Evolutionary conservation across 2,329 filamentous ascomycete genomes (phyloP), one percentile per base, ranked within the genome.

Genomic region (Coleophoma cylindrospora): DNA sequence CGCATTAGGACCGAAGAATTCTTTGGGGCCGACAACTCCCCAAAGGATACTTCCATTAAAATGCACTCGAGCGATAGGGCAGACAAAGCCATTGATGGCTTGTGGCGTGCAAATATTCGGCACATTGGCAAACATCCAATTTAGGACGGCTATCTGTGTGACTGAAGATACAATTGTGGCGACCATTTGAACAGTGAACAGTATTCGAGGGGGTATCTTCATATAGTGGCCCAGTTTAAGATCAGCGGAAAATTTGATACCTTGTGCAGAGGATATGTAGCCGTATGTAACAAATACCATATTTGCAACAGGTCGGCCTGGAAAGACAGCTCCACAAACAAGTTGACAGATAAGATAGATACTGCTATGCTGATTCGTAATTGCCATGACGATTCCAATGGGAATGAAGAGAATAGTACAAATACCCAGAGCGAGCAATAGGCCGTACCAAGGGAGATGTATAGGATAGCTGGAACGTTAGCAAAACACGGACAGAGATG

Each of bases 261-360:
- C 90, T 70, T 95, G 90, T 0, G 89, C 87, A 0, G 87, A 91
- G 4, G 87, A 91, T 63, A 94, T 94, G 68, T 94, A 95, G 54
- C 89, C 89, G 65, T 94, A 95, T 0, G 89, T 94, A 44, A 92
- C 89, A 61, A 95, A 95, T 34, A 95, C 88, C 90, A 95, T 95
- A 67, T 95, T 94, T 46, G 89, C 90, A 11, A 95, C 88, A 1
- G 90, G 90, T 1, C 87, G 84, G 27, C 90, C 90, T 1, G 89
- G 89, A 64, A 95, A 95, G 14, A 90, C 75, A 46, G 80, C 83
- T 48, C 90, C 90, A 55, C 88, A 92, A 56, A 94, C 84, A 50
- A 95, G 78, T 68, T 94, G 89, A 66, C 89, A 92, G 60, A 94
- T 88, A 34, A 94, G 77, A 65, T 92, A 94, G 57, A 92, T 89